Percentiles rank a stretch among this genome's conserved stretches.
Conservation (phyloP, 1,139 yeast species). For the Pichia norvegensis region DNA sequence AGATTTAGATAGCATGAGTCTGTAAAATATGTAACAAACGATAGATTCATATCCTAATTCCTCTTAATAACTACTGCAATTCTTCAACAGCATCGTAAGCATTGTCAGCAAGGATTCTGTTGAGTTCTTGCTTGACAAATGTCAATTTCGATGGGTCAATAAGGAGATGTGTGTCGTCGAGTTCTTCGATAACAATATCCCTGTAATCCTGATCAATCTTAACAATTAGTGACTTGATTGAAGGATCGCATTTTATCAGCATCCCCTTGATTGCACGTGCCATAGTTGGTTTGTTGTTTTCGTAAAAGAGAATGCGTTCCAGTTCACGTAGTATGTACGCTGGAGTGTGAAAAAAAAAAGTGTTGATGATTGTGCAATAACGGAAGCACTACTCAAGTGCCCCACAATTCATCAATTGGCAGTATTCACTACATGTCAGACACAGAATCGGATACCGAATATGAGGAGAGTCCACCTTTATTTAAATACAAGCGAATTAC, state of each 20-base stretch:
- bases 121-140: constrained; percentile 69
- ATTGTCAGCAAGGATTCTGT: constrained; percentile 67
- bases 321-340: too few species aligned
- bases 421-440: background rate
- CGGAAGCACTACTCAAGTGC: too few species aligned
- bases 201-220: constrained; percentile 67
- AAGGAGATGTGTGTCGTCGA: constrained; percentile 83
- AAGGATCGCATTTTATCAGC: constrained; percentile 56
- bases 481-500: constrained; percentile 65
- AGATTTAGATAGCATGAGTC: constrained; percentile 2
- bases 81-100: constrained; percentile 83
- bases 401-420: too few species aligned
- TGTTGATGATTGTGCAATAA: too few species aligned
- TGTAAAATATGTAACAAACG: background rate
- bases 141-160: constrained; percentile 72
- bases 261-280: constrained; percentile 35
- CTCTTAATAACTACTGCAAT: constrained; percentile 18
- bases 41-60: too few species aligned
- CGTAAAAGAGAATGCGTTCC: too few species aligned
- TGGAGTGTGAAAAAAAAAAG: too few species aligned
- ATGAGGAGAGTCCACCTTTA: constrained; percentile 61
- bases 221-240: constrained; percentile 76
- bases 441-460: background rate
- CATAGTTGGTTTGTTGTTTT: too few species aligned
- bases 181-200: constrained; percentile 68